Evolutionary conservation across 257 asterid genomes (phyloP).

Genomic region (Rhazya stricta): DNA sequence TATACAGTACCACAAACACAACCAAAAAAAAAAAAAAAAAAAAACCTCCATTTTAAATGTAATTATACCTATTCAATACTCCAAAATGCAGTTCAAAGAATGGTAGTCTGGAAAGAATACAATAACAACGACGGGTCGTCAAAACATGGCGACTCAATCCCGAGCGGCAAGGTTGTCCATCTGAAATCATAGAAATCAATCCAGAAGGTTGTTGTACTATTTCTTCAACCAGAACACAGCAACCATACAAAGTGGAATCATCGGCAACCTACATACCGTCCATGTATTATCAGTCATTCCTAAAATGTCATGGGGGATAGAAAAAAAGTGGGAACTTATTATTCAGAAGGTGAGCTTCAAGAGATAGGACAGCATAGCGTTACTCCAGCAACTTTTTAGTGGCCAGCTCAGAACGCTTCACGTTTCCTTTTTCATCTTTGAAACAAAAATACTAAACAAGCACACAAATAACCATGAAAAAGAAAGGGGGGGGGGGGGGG

Average conservation of each 20-base stretch:
- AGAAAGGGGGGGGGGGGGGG: not conserved
- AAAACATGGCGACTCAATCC: slow-evolving; percentile 69
- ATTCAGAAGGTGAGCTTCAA: not conserved
- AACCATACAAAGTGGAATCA: slow-evolving; percentile 92
- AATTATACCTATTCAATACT: slow-evolving; percentile 70
- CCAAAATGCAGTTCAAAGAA: slow-evolving; percentile 94
- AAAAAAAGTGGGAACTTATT: not conserved
- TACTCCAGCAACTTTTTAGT: not conserved
- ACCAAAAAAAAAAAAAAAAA: too few species aligned
- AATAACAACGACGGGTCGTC: slow-evolving; percentile 93
- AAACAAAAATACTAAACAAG: not conserved
- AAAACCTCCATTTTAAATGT: not conserved
- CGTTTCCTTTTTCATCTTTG: not conserved
- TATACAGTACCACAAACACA: not conserved
- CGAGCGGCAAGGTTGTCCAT: slow-evolving; percentile 46
- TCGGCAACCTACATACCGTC: slow-evolving; percentile 69
- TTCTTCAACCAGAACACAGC: slow-evolving; percentile 97
- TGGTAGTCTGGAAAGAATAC: slow-evolving; percentile 94
- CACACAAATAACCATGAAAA: not conserved
- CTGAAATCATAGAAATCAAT: slow-evolving; percentile 76
- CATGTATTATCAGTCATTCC: not conserved
- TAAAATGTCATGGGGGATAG: not conserved
- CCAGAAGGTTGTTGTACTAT: slow-evolving; percentile 84
- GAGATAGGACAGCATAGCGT: not conserved
- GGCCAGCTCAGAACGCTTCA: not conserved